Evolutionary conservation across 2,329 filamentous ascomycete species (phyloP), one percentile per base, ranked within the genome.

Genomic region (Arthrocladium fulminans): DNA sequence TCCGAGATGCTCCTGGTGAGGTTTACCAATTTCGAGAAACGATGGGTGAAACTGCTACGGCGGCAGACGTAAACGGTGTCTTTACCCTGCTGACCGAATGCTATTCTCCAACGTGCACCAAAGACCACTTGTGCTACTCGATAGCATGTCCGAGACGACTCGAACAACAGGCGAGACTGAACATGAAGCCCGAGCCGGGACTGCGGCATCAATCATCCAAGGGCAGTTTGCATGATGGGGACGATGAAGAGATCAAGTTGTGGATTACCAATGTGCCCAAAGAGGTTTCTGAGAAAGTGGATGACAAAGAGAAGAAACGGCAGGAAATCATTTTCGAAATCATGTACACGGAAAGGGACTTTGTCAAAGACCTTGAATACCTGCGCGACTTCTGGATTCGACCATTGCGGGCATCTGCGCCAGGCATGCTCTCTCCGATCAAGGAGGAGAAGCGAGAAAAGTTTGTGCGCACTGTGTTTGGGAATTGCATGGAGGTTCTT

Each of bases 191-290:
- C 53, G 87, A 90, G 57, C 88, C 88, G 24, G 89, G 89, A 51
- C 73, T 98, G 58, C 87, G 86, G 65, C 73, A 80, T 27, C 80
- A 83, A 56, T 77, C 82, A 48, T 84, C 81, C 4, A 76, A 80
- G 57, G 74, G 73, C 63, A 92, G 80, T 70, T 67, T 86, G 61
- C 89, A 94, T 61, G 88, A 94, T 58, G 87, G 92, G 54, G 84
- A 92, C 60, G 87, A 84, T 25, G 88, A 96, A 61, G 89, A 97
- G 65, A 92, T 97, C 71, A 97, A 97, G 67, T 77, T 98, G 30
- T 98, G 92, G 92, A 98, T 98, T 67, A 97, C 97, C 65, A 95
- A 89, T 12, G 92, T 98, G 29, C 87, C 89, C 1, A 92, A 95
- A 65, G 92, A 97, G 65, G 75, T 98, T 49, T 88, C 89, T 0